Evolutionary conservation across 495 filamentous ascomycete genomes (phyloP).

Genomic region (Alectoria sarmentosa): DNA sequence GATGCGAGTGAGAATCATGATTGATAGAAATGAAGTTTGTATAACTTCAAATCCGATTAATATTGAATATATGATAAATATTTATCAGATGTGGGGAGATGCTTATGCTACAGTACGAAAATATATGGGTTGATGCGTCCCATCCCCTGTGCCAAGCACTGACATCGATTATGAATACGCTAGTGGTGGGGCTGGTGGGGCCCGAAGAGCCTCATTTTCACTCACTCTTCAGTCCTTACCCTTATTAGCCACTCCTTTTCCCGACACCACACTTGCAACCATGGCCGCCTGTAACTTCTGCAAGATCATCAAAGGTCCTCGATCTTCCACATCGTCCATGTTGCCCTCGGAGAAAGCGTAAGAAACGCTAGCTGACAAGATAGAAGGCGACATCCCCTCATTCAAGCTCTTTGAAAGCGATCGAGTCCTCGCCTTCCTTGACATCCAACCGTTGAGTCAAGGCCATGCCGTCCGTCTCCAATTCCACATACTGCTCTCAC

Average conservation of each 20-base stretch:
- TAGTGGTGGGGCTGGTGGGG: background rate
- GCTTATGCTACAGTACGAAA: too few species aligned
- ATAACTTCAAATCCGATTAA: too few species aligned
- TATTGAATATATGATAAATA: too few species aligned
- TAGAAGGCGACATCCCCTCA: conserved; percentile 80
- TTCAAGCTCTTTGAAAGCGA: conserved; percentile 93
- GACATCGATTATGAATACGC: too few species aligned
- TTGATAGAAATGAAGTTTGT: too few species aligned
- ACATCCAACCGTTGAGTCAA: conserved; percentile 79
- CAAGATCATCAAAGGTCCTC: conserved; percentile 86
- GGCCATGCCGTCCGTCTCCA: conserved; percentile 65
- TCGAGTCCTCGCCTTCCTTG: conserved; percentile 92
- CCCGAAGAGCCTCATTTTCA: too few species aligned
- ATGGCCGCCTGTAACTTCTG: conserved; percentile 86
- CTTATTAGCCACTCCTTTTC: background rate
- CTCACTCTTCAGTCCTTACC: too few species aligned
- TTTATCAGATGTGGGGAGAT: too few species aligned
- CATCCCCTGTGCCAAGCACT: too few species aligned
- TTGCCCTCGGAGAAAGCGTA: background rate
- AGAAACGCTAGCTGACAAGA: conserved; percentile 15
- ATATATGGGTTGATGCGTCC: too few species aligned
- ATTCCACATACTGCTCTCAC: background rate
- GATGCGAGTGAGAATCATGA: too few species aligned
- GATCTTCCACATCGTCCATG: background rate
- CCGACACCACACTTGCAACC: background rate